Evolutionary conservation across 1,284 basidiomycete genomes (phyloP).

Genomic region (Boletus smithii): DNA sequence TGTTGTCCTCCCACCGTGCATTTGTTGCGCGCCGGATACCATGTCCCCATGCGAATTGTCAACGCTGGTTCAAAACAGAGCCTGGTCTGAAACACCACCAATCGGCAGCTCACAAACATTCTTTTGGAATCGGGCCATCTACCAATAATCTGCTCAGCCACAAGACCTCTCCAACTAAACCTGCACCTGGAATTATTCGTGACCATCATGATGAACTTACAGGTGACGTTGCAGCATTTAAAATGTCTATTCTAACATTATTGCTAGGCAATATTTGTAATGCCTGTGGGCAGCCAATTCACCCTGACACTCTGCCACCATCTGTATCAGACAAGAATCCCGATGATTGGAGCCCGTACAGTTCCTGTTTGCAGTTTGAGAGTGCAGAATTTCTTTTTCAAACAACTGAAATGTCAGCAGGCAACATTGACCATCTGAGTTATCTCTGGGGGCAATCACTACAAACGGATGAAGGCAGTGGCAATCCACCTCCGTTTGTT

Average conservation of each 20-base stretch:
- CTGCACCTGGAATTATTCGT: not conserved
- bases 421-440: constrained; percentile 10
- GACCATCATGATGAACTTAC: constrained; percentile 2
- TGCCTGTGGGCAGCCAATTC: constrained; percentile 7
- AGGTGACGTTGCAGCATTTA: not conserved
- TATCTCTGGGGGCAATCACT: constrained; percentile 22
- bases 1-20: too few species aligned
- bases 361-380: constrained; percentile 13
- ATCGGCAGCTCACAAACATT: not conserved
- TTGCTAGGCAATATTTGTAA: constrained; percentile 4
- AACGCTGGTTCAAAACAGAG: constrained; percentile 3
- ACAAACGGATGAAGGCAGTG: not conserved
- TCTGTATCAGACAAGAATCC: not conserved
- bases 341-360: constrained; percentile 19
- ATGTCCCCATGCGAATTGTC: too few species aligned
- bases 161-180: not conserved
- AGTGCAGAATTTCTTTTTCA: constrained; percentile 20
- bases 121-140: not conserved
- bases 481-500: not conserved
- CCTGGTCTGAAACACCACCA: constrained; percentile 1
- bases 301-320: not conserved
- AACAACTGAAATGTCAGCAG: constrained; percentile 14
- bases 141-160: not conserved
- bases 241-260: too few species aligned
- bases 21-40: too few species aligned